Conservation (phyloP, 2,329 filamentous ascomycete genomes). For the Aureobasidium mangrovei region DNA sequence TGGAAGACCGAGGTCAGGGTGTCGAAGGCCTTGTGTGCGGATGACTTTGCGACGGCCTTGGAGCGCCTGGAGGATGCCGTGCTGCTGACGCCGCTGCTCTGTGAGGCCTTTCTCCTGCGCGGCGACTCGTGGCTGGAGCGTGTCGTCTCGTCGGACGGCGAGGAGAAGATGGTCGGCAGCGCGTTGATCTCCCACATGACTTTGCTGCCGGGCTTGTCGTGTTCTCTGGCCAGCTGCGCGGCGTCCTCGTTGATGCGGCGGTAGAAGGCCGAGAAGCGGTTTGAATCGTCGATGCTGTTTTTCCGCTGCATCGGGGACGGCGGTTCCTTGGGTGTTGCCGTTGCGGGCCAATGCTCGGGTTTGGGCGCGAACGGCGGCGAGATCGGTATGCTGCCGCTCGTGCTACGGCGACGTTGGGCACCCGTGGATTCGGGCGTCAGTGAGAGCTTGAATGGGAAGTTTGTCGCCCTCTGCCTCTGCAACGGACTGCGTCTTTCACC, state of each 20-base stretch:
- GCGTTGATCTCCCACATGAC: not conserved
- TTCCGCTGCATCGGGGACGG: not conserved
- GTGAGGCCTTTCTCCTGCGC: not conserved
- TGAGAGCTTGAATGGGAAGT: conserved; percentile 1
- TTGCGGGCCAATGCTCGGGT: not conserved
- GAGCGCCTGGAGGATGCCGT: not conserved
- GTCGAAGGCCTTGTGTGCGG: not conserved
- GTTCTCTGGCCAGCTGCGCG: not conserved
- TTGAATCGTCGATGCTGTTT: conserved; percentile 5
- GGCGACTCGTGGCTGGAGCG: not conserved
- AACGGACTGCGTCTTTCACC: not conserved
- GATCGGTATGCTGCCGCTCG: conserved; percentile 26
- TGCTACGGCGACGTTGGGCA: conserved; percentile 18
- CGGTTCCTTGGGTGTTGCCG: not conserved
- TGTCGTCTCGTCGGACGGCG: not conserved
- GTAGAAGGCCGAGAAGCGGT: conserved; percentile 8
- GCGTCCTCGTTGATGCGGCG: conserved; percentile 1
- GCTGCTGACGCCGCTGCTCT: not conserved
- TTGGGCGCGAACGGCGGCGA: conserved; percentile 21
- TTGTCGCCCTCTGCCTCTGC: not conserved
- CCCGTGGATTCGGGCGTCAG: conserved; percentile 6
- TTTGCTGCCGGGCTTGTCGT: not conserved
- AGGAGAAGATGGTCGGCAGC: not conserved
- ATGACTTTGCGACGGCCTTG: not conserved
- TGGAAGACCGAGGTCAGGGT: not conserved